Evolutionary conservation across 2,329 filamentous ascomycete species (phyloP), one percentile per base, ranked within the genome.

Genomic region (Myriosclerotinia scirpicola): DNA sequence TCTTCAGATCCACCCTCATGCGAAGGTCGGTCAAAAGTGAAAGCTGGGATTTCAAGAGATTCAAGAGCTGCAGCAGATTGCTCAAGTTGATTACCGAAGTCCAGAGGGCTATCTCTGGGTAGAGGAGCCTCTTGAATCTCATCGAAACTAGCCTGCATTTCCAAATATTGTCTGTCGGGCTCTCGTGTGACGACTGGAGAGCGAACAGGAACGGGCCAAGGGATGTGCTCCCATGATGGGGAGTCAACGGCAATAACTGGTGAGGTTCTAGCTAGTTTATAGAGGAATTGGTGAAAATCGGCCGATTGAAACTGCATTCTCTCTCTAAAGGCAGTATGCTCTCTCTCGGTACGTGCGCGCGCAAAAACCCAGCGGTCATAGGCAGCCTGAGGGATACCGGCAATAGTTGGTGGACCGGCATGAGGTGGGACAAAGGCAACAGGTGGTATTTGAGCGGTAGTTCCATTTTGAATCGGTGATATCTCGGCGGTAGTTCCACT

Each of bases 281-380:
- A 36, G 2, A 61, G 58, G 5, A 61, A 61, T 17, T 50, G 58
- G 15, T 61, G 58, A 7, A 50, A 61, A 15, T 61, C 58, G 7
- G 58, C 58, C 5, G 58, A 61, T 11, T 61, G 58, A 15, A 61
- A 61, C 26, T 50, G 34, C 12, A 61, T 61, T 11, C 22, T 36
- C 9, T 61, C 58, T 12, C 58, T 17, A 15, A 61, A 61, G 7
- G n/a, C 44, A 6, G 58, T n/a, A 36, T 61, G 58, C 5, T 61
- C 58, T 12, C n/a, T 38, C 1, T 61, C 58, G 12, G 30, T 61
- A 12, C 58, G 17, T 0, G 58, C 30, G 1, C 58, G 3, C 3
- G 26, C 38, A 2, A 61, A 61, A 11, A 1, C 17, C 58, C 58
- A 61, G 11, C 14, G 9, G 15, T 48, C 58, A 4, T 50, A 26